Evolutionary conservation across 192 early-diverging fungal species (phyloP).

Genomic region (Rhizoclosmatium globosum): DNA sequence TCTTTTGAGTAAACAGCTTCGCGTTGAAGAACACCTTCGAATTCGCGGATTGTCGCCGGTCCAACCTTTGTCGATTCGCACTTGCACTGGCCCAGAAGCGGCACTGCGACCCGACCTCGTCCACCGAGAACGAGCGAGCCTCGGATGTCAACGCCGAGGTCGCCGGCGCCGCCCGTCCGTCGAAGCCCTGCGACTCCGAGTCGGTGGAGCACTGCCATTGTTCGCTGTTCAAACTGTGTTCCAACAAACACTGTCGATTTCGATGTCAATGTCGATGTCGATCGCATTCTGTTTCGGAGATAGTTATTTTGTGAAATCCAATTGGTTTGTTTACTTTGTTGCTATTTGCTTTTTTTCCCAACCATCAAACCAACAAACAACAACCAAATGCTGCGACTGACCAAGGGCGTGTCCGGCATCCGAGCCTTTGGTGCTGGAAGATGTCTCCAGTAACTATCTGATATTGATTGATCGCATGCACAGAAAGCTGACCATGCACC

Average conservation of each 20-base stretch:
- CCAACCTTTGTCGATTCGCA: slow-evolving; percentile 9
- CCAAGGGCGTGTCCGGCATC: too few species aligned
- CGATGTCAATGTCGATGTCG: too few species aligned
- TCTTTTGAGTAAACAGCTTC: not conserved
- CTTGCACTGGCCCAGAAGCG: slow-evolving; percentile 1
- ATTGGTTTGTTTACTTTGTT: too few species aligned
- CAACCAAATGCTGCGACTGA: too few species aligned
- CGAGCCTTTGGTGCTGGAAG: too few species aligned
- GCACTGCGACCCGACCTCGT: not conserved
- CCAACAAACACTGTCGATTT: not conserved
- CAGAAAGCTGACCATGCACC: too few species aligned
- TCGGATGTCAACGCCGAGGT: not conserved
- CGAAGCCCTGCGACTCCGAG: not conserved
- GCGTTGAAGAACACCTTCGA: not conserved
- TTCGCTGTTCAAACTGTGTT: not conserved
- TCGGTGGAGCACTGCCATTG: not conserved
- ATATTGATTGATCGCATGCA: too few species aligned
- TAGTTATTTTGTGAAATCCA: too few species aligned
- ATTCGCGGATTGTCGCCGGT: not conserved
- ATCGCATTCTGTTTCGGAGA: too few species aligned
- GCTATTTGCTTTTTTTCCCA: too few species aligned
- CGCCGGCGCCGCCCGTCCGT: not conserved
- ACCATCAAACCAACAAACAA: too few species aligned
- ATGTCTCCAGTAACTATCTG: too few species aligned
- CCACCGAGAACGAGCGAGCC: not conserved